Base-by-base conservation (phyloP, 2,329 filamentous ascomycete species). In the Microsporum canis region DNA sequence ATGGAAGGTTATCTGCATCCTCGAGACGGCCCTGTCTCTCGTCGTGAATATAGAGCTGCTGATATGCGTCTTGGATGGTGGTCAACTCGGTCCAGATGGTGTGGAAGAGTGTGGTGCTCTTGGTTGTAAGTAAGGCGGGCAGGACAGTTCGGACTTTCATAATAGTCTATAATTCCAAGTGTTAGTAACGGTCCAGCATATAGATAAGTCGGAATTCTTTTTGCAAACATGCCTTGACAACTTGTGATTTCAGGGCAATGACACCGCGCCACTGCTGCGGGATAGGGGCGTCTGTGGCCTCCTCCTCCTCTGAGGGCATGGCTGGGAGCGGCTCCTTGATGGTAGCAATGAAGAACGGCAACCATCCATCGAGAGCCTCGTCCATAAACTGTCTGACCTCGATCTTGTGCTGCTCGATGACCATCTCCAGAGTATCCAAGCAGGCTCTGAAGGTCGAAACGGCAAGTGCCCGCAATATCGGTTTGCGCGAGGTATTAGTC, bases 381-480 rank as follows among this genome's bases (percentile, higher is more conserved):
- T 96, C 89, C 59, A 92, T 91, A 72, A 99, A 99, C 0, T 81
- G 82, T 74, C 89, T 94, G 63, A 97, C 90, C 60, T 89, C 89
- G 62, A 82, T 82, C 69, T 89, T 88, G 75, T 97, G 89, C 67
- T 95, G 89, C 66, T 96, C 91, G 79, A 96, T 88, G 66, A 97
- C 88, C 84, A 96, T 95, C 75, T 97, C 91, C 77, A 99, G 84
- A 61, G 94, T 89, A 71, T 97, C 91, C 72, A 99, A 95, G 75
- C 90, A 96, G 57, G 85, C 85, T 61, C 90, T 84, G 79, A 97
- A 96, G 62, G 96, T 89, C 45, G 88, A 89, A 47, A 97, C 87
- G 43, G 94, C 89, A 66, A 97, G 79, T 34, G 91, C 90, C 63
- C 94, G 84, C 62, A 96, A 79, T 63, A 84, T 84, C 7, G 88